Evolutionary conservation across 805 yeast genomes (phyloP).

Genomic region (Metschnikowia noctiluminum): DNA sequence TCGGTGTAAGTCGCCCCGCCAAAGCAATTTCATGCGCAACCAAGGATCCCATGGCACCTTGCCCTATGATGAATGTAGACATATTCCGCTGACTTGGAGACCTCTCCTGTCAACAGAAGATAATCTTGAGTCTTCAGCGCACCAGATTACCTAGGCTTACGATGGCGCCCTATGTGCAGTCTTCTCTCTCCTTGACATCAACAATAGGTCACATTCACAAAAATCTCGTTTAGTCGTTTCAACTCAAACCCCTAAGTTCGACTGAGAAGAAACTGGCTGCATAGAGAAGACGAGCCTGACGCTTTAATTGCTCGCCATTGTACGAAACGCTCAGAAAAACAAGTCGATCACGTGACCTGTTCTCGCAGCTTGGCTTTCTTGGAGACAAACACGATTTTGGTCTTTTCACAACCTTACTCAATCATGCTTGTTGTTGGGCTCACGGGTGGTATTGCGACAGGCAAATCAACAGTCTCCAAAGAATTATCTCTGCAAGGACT

Average conservation of each 20-base stretch:
- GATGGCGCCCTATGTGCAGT: no score
- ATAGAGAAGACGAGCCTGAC: no score
- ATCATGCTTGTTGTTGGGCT: slow-evolving; percentile 84
- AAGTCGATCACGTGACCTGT: not conserved
- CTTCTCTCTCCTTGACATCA: no score
- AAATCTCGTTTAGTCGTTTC: no score
- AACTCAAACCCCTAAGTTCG: no score
- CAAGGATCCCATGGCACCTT: slow-evolving; percentile 52
- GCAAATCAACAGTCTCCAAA: slow-evolving; percentile 85
- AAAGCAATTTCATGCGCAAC: slow-evolving; percentile 44
- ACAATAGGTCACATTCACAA: no score
- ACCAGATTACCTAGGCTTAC: not conserved
- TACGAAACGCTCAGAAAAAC: not conserved
- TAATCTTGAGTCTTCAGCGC: not conserved
- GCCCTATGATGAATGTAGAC: slow-evolving; percentile 39
- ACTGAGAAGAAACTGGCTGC: no score
- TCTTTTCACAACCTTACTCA: no score
- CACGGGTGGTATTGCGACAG: slow-evolving; percentile 98
- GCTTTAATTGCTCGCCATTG: no score
- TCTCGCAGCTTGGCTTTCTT: no score
- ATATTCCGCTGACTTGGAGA: not conserved
- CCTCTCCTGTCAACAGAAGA: not conserved
- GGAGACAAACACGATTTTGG: no score
- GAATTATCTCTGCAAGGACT: slow-evolving; percentile 49
- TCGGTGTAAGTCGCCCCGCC: slow-evolving; percentile 39